A percentile compares a stretch with the other conserved stretches of the same genome.
phyloP scores from a whole-genome alignment of 257 asterid species.

The Oldenlandia corymbosa region DNA sequence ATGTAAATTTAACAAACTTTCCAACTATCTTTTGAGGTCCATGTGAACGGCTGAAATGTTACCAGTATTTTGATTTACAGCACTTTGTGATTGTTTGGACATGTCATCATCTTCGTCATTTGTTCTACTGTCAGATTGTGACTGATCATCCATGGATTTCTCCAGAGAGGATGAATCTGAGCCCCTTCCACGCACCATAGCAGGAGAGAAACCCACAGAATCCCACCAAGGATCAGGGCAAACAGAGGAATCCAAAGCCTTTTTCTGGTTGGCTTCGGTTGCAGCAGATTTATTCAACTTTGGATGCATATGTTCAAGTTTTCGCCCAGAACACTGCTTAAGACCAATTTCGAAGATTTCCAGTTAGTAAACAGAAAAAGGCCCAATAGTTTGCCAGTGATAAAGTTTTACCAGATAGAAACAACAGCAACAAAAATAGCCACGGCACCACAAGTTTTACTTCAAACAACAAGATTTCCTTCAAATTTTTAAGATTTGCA shows the following conservation, averaged over 20 bases:
- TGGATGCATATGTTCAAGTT: slow-evolving; percentile 47
- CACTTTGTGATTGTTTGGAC: slow-evolving; percentile 40
- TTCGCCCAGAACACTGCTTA: slow-evolving; percentile 22
- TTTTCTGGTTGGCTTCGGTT: slow-evolving; percentile 32
- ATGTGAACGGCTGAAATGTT: too few relatives aligned
- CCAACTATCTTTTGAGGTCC: too few relatives aligned
- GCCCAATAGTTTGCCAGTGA: neutral
- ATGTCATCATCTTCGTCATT: slow-evolving; percentile 58
- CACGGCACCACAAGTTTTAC: neutral
- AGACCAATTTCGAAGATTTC: slow-evolving; percentile 10
- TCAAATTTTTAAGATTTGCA: too few relatives aligned
- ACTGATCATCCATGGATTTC: slow-evolving; percentile 58
- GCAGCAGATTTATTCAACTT: slow-evolving; percentile 38
- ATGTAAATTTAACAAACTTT: too few relatives aligned
- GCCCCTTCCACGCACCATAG: slow-evolving; percentile 41
- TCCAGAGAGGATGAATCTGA: slow-evolving; percentile 75
- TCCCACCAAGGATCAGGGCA: slow-evolving; percentile 57
- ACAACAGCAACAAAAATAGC: neutral
- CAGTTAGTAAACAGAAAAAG: slow-evolving; percentile 9
- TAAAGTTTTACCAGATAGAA: neutral
- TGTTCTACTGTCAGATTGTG: slow-evolving; percentile 57
- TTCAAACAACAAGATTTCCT: too few relatives aligned
- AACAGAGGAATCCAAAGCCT: slow-evolving; percentile 30
- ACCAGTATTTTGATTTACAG: slow-evolving; percentile 43
- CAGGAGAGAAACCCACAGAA: slow-evolving; percentile 35